Evolutionary conservation across 1,284 basidiomycete genomes (phyloP), one percentile per base, ranked within the genome.

Genomic region (Puccinia sorghi): DNA sequence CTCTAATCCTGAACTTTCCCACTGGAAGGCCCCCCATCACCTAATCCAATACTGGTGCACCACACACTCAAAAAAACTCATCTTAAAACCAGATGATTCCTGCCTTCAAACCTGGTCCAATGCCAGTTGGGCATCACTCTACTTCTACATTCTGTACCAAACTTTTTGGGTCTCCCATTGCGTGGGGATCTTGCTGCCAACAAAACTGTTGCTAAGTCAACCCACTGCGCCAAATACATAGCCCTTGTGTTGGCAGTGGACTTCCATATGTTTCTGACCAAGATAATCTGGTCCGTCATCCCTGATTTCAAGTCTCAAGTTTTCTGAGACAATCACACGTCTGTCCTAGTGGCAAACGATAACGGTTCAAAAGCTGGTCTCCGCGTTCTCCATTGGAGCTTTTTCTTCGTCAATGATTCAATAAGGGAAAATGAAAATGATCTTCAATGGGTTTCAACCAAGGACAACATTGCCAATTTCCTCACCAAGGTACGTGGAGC

Each of bases 41-140:
- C 41, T 59, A 11, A 25, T 72, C 15, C 17, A 54, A n/a, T 72
- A 72, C 22, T 5, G 57, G 3, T 4, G 6, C 3, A 50, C 46
- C 17, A 70, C 6, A 2, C 4, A 8, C 3, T 9, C 52, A 3
- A 48, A 52, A n/a, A 70, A 20, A 27, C 25, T 50, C 17, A 4
- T 25, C 17, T 13, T 32, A 8, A 52, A 20, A 3, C 9, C 13
- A 1, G 43, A 48, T 9, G 5, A 4, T 2, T n/a, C n/a, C n/a
- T n/a, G n/a, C n/a, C 25, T 70, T 3, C 22, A 22, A 2, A 37
- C 22, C 5, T 70, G 59, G 56, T 32, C 48, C 3, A 59, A 74
- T 48, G 39, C 72, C 3, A 64, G 64, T 25, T 64, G 72, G 72
- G 72, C 46, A 54, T 22, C 20, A 43, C 1, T 74, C 57, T 32